Conservation (phyloP, 179 eudicot species). For the Corrigiola litoralis region DNA sequence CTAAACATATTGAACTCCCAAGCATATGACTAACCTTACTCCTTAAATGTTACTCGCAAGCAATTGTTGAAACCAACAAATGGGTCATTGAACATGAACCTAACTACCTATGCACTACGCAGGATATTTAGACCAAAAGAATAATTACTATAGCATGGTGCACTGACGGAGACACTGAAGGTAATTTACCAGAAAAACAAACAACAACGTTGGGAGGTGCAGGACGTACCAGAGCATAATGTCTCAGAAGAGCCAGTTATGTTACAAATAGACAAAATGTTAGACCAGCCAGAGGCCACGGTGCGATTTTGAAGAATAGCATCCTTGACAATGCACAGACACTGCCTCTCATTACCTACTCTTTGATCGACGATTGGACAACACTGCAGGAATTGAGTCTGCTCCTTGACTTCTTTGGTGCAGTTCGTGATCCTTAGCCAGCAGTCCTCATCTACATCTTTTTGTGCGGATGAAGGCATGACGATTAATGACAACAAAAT, state of each 20-base stretch:
- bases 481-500: background rate
- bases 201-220: no score
- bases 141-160: no score
- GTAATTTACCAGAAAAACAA: no score
- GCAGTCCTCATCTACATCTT: background rate
- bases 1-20: no score
- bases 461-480: background rate
- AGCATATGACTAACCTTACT: no score
- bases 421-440: background rate
- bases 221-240: background rate
- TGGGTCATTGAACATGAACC: no score
- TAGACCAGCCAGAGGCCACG: background rate
- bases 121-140: no score
- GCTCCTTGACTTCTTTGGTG: background rate
- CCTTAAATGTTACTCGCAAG: no score
- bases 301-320: background rate
- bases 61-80: no score
- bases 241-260: background rate
- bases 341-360: background rate
- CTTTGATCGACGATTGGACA: background rate
- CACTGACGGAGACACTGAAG: no score
- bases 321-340: background rate
- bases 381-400: background rate
- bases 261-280: background rate
- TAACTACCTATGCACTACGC: no score